Base-by-base conservation (phyloP, 2,329 filamentous ascomycete species). In the Alternaria gansuensis region DNA sequence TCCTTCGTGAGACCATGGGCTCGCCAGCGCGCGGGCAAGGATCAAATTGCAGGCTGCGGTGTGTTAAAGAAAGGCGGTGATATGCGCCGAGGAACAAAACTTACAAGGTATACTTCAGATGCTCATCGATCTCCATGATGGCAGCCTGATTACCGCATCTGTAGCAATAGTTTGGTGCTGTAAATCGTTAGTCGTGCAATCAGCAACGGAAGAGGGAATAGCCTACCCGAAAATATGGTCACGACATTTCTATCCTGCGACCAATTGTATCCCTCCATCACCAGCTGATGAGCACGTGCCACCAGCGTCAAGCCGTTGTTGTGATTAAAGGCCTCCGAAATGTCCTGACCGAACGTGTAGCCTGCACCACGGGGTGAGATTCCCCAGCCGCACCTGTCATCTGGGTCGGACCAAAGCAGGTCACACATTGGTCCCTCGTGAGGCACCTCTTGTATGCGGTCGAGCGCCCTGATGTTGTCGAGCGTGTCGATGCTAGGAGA, bases 121-220 rank as follows among this genome's bases (percentile, higher is more conserved):
- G 93, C 82, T 99, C 95, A 69, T 98, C 95, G 79, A 99, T 99
- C 82, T 98, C 95, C 95, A 99, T 99, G 79, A 99, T 98, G n/a
- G 95, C 95, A 57, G 95, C 95, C 81, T 98, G 95, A 81, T 99
- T 99, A 76, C 95, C 95, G 77, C 95, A 99, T 79, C 95, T 88
- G 85, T 99, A 98, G 84, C 94, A 99, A 85, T 99, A 99, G 69
- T 85, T 84, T 37, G 82, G 82, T 67, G 82, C 82, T 84, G 61
- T 37, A 17, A 44, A 41, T 64, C 63, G 69, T 80, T 54, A 80
- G 76, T 62, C 11, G 41, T 40, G 7, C 23, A 6, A 54, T 39
- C 13, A 50, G 34, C 31, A 26, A 29, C 8, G 7, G 26, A 14
- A 34, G 1, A 2, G 13, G 28, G 23, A 13, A 5, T 5, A 10